Evolutionary conservation across 495 filamentous ascomycete species (phyloP), one percentile per base, ranked within the genome.

Genomic region (Tuber melanosporum): DNA sequence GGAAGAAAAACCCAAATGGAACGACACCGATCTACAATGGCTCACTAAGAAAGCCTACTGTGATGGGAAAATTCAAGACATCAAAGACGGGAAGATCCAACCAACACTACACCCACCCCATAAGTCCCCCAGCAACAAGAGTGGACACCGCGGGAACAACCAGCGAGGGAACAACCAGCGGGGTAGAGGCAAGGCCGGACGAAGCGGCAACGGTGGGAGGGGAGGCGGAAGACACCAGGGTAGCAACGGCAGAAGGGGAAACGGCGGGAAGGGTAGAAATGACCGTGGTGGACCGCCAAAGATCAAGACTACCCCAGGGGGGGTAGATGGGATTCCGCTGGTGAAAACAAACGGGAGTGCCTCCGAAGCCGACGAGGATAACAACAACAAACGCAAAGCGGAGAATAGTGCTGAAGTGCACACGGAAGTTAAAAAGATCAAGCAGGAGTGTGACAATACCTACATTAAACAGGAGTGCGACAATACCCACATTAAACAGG

Each of bases 21-120:
- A 94, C 78, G 93, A 87, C 57, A 84, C 90, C 72, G 88, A 91
- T 20, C 86, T 98, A 15, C 74, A 88, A 75, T 91, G 97, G 86
- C 93, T 91, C 88, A 90, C 89, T 85, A 98, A 98, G 90, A 89
- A 89, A 79, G 90, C 90, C n/a, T 99, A 99, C 84, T 89, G 91
- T 73, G 89, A 93, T 41, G 88, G 89, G 83, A 97, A 97, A 87
- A 87, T 87, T 49, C 84, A 89, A 73, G 90, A 93, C 42, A 97
- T 96, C 85, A 88, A 90, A 77, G 88, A 90, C 12, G 94, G 93
- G 44, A 89, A 88, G 69, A 84, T 96, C 57, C 85, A 89, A 80
- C 88, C 90, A 66, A 88, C 85, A 75, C 62, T 22, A 74, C 73
- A 43, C 69, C 69, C 57, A 73, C 76, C n/a, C 49, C 66, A 71